Evolutionary conservation across 2,329 filamentous ascomycete species (phyloP).

Genomic region (Trichoderma sp.): DNA sequence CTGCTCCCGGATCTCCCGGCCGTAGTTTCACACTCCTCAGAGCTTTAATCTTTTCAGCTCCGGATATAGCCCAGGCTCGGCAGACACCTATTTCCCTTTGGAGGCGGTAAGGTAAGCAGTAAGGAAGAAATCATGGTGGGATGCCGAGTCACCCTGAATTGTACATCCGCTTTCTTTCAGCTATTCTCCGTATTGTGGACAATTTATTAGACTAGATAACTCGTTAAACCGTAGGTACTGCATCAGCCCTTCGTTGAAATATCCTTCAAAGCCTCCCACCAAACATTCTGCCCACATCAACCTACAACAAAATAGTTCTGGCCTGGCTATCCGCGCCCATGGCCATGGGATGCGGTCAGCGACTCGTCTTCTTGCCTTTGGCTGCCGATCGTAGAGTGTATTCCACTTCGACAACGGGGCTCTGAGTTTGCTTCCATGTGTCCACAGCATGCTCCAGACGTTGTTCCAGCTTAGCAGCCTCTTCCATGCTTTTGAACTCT

Average conservation of each 20-base stretch:
- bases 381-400: slow-evolving; percentile 27
- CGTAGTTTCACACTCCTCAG: background rate
- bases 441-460: slow-evolving; percentile 24
- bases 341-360: background rate
- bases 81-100: background rate
- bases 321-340: no score
- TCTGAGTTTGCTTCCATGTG: slow-evolving; percentile 24
- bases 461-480: slow-evolving; percentile 26
- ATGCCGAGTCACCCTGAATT: background rate
- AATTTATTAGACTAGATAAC: background rate
- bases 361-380: slow-evolving; percentile 26
- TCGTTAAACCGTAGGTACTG: background rate
- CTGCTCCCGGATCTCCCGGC: background rate
- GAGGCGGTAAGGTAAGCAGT: background rate
- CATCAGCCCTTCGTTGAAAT: background rate
- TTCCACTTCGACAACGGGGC: slow-evolving; percentile 24
- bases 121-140: background rate
- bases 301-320: background rate
- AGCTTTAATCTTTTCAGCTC: background rate
- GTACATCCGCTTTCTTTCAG: background rate
- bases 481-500: slow-evolving; percentile 26
- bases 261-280: background rate
- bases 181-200: background rate
- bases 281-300: background rate
- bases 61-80: background rate